A percentile compares a stretch with the other conserved stretches of the same genome.
phyloP scores from a whole-genome alignment of 1,284 basidiomycete species.

The Violaceomyces palustris region DNA sequence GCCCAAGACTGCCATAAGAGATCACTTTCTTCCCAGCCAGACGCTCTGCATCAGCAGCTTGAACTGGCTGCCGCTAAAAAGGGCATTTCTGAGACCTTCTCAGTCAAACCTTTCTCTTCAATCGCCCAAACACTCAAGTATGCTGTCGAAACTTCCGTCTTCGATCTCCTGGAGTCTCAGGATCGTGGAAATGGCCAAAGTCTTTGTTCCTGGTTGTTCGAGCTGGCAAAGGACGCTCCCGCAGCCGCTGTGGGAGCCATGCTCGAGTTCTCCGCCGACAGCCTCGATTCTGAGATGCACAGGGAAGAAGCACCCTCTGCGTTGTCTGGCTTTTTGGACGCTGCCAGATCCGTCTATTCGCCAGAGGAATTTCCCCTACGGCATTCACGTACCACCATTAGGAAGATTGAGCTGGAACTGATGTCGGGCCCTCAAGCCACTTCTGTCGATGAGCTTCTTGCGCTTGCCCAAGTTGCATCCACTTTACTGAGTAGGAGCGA shows the following conservation, averaged over 20 bases:
- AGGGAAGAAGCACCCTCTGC: slow-evolving; percentile 24
- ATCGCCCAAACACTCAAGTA: slow-evolving; percentile 7
- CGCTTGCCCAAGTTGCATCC: slow-evolving; percentile 7
- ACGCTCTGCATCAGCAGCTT: neutral
- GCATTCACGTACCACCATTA: slow-evolving; percentile 17
- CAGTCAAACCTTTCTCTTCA: slow-evolving; percentile 1
- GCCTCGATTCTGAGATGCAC: slow-evolving; percentile 21
- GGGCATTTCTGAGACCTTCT: slow-evolving; percentile 14
- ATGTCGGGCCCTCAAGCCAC: slow-evolving; percentile 8
- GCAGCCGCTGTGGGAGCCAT: slow-evolving; percentile 11
- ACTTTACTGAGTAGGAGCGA: slow-evolving; percentile 7
- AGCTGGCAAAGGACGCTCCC: neutral
- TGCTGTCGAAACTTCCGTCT: slow-evolving; percentile 24
- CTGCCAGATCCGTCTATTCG: slow-evolving; percentile 11
- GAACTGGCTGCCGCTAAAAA: neutral
- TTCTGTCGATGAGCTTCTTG: slow-evolving; percentile 4
- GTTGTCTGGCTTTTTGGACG: slow-evolving; percentile 5
- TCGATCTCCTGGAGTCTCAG: slow-evolving; percentile 16
- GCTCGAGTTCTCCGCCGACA: slow-evolving; percentile 18
- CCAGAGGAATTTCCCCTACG: slow-evolving; percentile 16
- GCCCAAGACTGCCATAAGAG: slow-evolving; percentile 9
- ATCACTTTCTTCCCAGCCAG: slow-evolving; percentile 3
- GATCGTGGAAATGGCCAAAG: slow-evolving; percentile 7
- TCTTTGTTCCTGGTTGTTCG: slow-evolving; percentile 7
- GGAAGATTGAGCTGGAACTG: slow-evolving; percentile 24